phyloP scores from a whole-genome alignment of 208 protist genomes.

The Acanthamoeba lenticulata region DNA sequence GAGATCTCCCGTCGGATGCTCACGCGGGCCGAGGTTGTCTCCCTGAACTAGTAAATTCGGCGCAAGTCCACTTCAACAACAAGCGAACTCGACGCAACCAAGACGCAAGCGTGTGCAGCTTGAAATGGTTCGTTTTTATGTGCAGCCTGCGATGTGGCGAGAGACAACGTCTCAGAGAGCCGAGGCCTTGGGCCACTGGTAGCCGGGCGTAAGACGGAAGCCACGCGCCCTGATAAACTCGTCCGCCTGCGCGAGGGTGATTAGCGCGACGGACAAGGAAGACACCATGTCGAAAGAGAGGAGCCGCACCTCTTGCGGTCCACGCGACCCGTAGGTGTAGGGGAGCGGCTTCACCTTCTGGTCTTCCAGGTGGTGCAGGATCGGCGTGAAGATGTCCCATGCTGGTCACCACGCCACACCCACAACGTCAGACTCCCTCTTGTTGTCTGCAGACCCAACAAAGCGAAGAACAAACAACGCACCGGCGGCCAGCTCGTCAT shows the following conservation, averaged over 20 bases:
- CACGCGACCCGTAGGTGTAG: background rate
- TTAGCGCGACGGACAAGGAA: background rate
- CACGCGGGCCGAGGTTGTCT: no score
- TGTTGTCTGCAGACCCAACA: background rate
- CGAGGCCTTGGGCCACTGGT: background rate
- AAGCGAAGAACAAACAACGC: background rate
- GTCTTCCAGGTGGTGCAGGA: slow-evolving; percentile 75
- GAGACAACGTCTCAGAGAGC: background rate
- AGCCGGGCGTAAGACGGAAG: background rate
- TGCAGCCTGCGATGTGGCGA: no score
- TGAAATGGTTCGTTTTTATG: no score
- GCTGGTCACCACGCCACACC: background rate
- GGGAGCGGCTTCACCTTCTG: background rate
- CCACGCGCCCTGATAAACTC: background rate
- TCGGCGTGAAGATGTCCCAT: slow-evolving; percentile 87
- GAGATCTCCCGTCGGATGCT: background rate
- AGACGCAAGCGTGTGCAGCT: no score
- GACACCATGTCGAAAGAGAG: background rate
- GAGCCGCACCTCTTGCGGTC: background rate
- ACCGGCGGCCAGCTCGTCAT: slow-evolving; percentile 84
- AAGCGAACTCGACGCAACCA: no score
- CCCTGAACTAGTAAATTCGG: no score
- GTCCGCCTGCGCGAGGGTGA: background rate
- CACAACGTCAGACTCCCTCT: background rate
- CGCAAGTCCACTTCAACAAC: no score